Evolutionary conservation across 441 rosid genomes (phyloP).

Genomic region (Populus hybrid): DNA sequence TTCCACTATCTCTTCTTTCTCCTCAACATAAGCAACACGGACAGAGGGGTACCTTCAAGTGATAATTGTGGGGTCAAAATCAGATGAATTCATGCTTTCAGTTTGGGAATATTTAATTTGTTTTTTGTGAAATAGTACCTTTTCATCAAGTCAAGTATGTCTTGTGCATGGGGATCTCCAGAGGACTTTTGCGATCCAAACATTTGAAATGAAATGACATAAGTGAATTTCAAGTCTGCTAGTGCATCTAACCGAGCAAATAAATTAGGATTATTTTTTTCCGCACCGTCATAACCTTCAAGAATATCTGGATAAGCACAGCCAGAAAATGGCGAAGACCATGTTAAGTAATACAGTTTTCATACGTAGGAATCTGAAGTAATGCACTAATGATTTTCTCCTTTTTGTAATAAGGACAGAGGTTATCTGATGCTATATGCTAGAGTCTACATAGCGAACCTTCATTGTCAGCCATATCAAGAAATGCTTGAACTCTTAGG

Average conservation of each 20-base stretch:
- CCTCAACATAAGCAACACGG: slow-evolving; percentile 97
- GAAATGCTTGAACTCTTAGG: slow-evolving; percentile 81
- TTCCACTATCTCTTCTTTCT: slow-evolving; percentile 71
- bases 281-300: slow-evolving; percentile 77
- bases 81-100: slow-evolving; percentile 15
- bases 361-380: neutral
- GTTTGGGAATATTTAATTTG: neutral
- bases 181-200: slow-evolving; percentile 78
- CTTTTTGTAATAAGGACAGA: neutral
- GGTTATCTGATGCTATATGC: slow-evolving; percentile 11
- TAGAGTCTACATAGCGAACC: slow-evolving; percentile 44
- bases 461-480: slow-evolving; percentile 78
- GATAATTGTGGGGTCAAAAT: slow-evolving; percentile 20
- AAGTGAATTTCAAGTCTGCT: slow-evolving; percentile 87
- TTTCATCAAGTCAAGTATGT: slow-evolving; percentile 78
- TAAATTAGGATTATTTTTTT: slow-evolving; percentile 61
- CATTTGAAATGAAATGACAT: slow-evolving; percentile 83
- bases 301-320: slow-evolving; percentile 62
- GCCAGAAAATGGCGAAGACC: slow-evolving; percentile 11
- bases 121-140: slow-evolving; percentile 43
- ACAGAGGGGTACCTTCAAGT: slow-evolving; percentile 78
- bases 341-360: slow-evolving; percentile 13
- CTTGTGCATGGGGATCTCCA: slow-evolving; percentile 93
- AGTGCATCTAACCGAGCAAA: slow-evolving; percentile 77
- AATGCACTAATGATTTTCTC: neutral